Percentiles rank a stretch among this genome's conserved stretches.
These are phyloP conservation scores for Macrolepiota fuliginosa DNA, from an alignment of 768 basidiomycete genomes.

Conservation along the genomic window DNA sequence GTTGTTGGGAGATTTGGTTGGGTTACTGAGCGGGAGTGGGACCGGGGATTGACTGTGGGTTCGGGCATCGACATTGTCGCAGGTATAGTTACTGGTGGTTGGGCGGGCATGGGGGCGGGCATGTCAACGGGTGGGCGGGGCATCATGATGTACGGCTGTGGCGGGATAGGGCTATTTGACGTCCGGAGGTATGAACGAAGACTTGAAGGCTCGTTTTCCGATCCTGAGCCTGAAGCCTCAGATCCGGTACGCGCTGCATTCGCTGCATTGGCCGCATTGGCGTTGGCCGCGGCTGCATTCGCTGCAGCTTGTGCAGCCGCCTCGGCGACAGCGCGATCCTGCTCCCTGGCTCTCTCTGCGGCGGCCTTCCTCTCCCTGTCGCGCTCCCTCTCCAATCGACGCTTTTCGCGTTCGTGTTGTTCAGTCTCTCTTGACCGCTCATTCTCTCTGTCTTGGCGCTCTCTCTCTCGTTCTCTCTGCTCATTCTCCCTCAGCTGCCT, in stretches of 20 bases:
- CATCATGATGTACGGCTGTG: slow-evolving; percentile 7
- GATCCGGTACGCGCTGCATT: neutral
- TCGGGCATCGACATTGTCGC: slow-evolving; percentile 5
- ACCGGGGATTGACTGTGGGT: neutral
- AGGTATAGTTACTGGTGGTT: neutral
- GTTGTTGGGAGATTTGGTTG: slow-evolving; percentile 3
- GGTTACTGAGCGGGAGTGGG: neutral
- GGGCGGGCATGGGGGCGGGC: neutral
- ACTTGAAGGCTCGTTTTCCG: neutral
- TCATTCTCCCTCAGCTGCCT: neutral
- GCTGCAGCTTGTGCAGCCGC: neutral
- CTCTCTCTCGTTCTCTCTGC: neutral
- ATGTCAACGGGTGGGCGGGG: slow-evolving; percentile 3
- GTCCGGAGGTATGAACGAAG: neutral
- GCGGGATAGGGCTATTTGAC: neutral
- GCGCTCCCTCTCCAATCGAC: neutral
- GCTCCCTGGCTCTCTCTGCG: neutral
- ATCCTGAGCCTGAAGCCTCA: neutral
- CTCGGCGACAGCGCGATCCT: neutral
- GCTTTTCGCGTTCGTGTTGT: neutral
- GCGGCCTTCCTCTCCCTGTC: neutral
- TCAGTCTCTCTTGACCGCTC: neutral
- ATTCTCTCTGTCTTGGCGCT: neutral
- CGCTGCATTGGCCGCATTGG: neutral
- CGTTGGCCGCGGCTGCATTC: neutral